phyloP scores from a whole-genome alignment of 768 basidiomycete genomes.

The Cystobasidium tubakii region DNA sequence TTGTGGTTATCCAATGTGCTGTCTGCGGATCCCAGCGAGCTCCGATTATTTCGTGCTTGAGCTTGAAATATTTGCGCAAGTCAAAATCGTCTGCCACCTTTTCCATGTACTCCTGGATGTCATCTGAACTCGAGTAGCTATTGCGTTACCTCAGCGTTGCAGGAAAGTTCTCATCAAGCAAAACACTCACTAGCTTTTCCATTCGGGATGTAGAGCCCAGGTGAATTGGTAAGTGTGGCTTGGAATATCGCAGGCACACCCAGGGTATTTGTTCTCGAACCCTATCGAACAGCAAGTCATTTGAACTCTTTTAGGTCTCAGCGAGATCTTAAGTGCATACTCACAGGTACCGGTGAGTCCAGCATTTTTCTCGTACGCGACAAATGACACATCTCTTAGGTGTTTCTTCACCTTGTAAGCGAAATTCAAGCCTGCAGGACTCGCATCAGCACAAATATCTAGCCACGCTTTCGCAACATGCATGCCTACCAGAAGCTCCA shows the following conservation, averaged over 20 bases:
- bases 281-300: background rate
- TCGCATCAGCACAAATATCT: too few relatives aligned
- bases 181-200: background rate
- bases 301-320: too few relatives aligned
- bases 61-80: constrained; percentile 32
- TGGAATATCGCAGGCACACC: constrained; percentile 60
- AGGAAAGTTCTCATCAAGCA: background rate
- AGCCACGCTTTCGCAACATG: too few relatives aligned
- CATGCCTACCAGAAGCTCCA: constrained; percentile 34
- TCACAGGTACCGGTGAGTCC: constrained; percentile 38
- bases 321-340: background rate
- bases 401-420: constrained; percentile 30
- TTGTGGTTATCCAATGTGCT: constrained; percentile 58
- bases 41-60: constrained; percentile 52
- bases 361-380: constrained; percentile 40
- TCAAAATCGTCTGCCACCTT: constrained; percentile 37
- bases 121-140: constrained; percentile 59
- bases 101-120: constrained; percentile 59
- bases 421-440: constrained; percentile 33
- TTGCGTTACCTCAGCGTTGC: constrained; percentile 31
- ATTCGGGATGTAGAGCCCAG: constrained; percentile 26
- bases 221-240: constrained; percentile 47
- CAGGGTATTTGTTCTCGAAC: constrained; percentile 31
- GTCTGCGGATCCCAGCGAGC: constrained; percentile 55
- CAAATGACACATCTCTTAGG: constrained; percentile 34